Conservation (phyloP, 225 moss, liverwort and hornwort genomes). For the Thuidium tamariscinum region DNA sequence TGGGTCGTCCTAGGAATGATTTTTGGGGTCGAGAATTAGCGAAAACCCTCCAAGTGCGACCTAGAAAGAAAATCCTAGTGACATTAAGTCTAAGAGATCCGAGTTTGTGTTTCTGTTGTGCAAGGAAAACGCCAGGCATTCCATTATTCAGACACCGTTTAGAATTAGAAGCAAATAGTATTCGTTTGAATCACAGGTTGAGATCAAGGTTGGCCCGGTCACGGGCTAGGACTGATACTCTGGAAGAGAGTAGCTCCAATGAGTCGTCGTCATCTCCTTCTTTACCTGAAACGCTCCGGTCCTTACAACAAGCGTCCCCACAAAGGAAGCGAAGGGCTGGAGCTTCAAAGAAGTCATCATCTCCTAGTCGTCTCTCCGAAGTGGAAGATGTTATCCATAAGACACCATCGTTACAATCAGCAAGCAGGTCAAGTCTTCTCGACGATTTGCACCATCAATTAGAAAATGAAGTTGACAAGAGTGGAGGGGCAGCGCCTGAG, state of each 20-base stretch:
- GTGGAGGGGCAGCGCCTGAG: constrained; percentile 17
- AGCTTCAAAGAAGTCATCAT: background rate
- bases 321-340: constrained; percentile 11
- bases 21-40: background rate
- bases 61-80: constrained; percentile 6
- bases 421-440: constrained; percentile 34
- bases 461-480: constrained; percentile 45
- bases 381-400: background rate
- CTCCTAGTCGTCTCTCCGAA: background rate
- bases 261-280: constrained; percentile 2
- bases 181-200: background rate
- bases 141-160: background rate
- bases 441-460: constrained; percentile 69
- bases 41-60: constrained; percentile 2
- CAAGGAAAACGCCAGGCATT: background rate
- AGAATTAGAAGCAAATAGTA: constrained; percentile 4
- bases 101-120: background rate
- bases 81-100: background rate
- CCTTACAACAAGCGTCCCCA: constrained; percentile 23
- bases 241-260: constrained; percentile 17
- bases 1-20: background rate
- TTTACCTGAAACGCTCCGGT: constrained; percentile 27
- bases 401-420: background rate
- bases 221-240: constrained; percentile 16
- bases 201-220: background rate